Percentiles rank a stretch among this genome's conserved stretches.
phyloP scores from a whole-genome alignment of 768 basidiomycete genomes.

The Cyclocybe cylindracea region DNA sequence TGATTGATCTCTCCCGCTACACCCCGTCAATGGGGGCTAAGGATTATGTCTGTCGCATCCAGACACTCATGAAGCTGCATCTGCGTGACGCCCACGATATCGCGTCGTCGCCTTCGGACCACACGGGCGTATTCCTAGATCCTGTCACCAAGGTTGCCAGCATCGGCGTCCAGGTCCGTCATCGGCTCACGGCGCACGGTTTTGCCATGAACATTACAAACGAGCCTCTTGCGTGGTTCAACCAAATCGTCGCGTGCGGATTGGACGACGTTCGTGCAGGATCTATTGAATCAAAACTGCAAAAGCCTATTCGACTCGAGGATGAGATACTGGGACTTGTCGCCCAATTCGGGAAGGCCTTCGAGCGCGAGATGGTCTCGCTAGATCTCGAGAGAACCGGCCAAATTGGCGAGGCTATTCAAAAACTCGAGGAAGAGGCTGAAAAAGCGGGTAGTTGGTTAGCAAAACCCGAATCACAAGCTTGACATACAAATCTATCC shows the following conservation, averaged over 20 bases:
- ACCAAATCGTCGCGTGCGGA: conserved; percentile 88
- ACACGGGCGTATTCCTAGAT: conserved; percentile 90
- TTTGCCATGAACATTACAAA: conserved; percentile 89
- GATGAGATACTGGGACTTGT: conserved; percentile 56
- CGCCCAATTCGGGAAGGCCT: conserved; percentile 44
- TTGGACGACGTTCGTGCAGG: conserved; percentile 80
- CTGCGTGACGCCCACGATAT: conserved; percentile 63
- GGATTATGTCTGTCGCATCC: conserved; percentile 84
- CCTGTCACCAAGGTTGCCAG: conserved; percentile 86
- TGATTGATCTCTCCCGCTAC: conserved; percentile 85
- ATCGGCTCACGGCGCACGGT: conserved; percentile 92
- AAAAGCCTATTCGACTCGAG: conserved; percentile 39
- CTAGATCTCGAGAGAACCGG: conserved; percentile 44
- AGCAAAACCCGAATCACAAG: conserved; percentile 18
- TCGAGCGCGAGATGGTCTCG: conserved; percentile 48
- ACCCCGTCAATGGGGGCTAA: conserved; percentile 70
- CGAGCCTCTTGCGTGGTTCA: conserved; percentile 86
- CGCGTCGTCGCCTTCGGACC: conserved; percentile 58
- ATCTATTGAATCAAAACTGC: conserved; percentile 54
- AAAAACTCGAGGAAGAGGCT: conserved; percentile 47
- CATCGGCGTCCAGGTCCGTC: conserved; percentile 95
- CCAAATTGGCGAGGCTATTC: conserved; percentile 49
- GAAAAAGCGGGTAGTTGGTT: conserved; percentile 42
- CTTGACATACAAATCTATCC: not conserved
- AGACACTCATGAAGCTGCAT: conserved; percentile 67